Percentiles rank a stretch among this genome's conserved stretches.
Evolutionary conservation across 2,329 filamentous ascomycete species (phyloP).

Genomic region (Hypoxylon sp.): DNA sequence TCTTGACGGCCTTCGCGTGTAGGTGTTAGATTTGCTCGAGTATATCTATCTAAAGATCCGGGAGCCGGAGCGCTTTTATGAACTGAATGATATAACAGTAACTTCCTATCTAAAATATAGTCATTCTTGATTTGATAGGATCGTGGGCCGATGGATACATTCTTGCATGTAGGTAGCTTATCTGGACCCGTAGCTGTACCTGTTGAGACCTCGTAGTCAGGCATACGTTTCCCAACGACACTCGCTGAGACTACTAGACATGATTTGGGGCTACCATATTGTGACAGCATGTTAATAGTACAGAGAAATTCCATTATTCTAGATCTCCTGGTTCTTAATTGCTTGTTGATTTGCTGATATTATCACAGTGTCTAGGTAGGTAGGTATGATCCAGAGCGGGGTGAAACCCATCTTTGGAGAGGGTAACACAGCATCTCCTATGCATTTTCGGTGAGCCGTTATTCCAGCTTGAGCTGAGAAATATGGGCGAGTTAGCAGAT

Average conservation of each 20-base stretch:
- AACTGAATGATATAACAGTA: not conserved
- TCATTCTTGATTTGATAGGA: slow-evolving; percentile 1
- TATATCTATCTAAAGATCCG: not conserved
- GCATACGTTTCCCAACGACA: not conserved
- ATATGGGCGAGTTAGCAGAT: not conserved
- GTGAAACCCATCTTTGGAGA: not conserved
- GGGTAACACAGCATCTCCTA: slow-evolving; percentile 1
- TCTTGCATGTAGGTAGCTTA: not conserved
- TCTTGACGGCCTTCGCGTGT: not conserved
- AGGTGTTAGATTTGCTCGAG: not conserved
- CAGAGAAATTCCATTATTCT: not conserved
- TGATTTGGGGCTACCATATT: not conserved
- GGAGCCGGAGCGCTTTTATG: not conserved
- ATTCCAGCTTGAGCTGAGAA: slow-evolving; percentile 1
- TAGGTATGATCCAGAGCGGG: not conserved
- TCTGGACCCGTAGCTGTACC: not conserved
- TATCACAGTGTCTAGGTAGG: not conserved
- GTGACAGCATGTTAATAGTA: not conserved
- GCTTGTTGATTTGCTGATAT: not conserved
- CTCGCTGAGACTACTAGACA: not conserved
- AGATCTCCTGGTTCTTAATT: not conserved
- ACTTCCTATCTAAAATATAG: slow-evolving; percentile 4
- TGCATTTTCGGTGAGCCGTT: not conserved
- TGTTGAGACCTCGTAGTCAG: not conserved
- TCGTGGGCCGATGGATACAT: not conserved